Evolutionary conservation across 2,329 filamentous ascomycete species (phyloP), one percentile per base, ranked within the genome.

Genomic region (Arthrobotrys pseudoclavata): DNA sequence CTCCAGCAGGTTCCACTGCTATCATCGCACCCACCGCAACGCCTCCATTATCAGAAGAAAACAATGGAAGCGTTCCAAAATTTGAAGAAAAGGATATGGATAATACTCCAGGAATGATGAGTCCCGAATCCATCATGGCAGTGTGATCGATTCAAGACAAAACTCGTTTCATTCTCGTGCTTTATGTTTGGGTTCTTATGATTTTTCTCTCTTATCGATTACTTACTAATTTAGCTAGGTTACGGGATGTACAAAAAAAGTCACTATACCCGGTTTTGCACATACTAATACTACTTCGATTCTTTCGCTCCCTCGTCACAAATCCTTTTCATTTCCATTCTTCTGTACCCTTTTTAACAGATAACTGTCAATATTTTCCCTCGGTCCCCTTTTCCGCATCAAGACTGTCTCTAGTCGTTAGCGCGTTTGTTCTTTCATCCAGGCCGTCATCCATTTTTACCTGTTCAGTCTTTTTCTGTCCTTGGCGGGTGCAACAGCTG

Each of bases 31-130:
- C 74, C 7, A 77, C 67, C 24, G 74, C 74, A 37, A 77, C 74
- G 1, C 74, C 74, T 7, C 74, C 74, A 9, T 57, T 77, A 37
- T 77, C 74, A 45, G 80, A 84, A 77, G 82, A 83, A 77, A 81
- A 83, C 67, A 80, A 81, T 12, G 81, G 80, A 24, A 79, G 80
- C 69, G 72, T 71, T 82, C 82, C 66, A 84, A 84, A 89, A 81
- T 90, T 87, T 79, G 89, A 90, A 82, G 91, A 88, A 69, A 90
- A 90, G 80, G 91, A 91, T 82, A 90, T 90, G 70, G 89, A 89
- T 64, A 88, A 86, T 18, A 89, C 89, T 34, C 74, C 74, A 24
- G 91, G 91, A 20, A 93, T 95, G 89, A 93, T 95, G 87, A 96
- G 92, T 82, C 93, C 93, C 3, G 90, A 95, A 84, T 94, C 92